These are phyloP conservation scores for Rhodotorula diobovata DNA, from an alignment of 768 basidiomycete species.

Conservation along the genomic window DNA sequence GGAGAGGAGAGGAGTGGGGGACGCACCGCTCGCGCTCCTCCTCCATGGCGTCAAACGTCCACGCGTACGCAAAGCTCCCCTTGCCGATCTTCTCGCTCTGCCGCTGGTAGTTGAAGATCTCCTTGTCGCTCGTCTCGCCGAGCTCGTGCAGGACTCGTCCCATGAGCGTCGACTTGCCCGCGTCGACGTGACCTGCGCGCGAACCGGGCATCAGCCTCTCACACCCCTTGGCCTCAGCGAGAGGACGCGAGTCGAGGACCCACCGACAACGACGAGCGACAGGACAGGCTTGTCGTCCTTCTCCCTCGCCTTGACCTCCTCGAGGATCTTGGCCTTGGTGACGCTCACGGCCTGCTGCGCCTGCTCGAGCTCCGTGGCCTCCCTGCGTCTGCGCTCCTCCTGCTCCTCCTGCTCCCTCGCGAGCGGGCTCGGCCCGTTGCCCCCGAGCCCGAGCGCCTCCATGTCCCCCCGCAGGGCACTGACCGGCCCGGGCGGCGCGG, in stretches of 20 bases:
- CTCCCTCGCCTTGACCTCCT: conserved; percentile 63
- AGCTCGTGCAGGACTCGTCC: conserved; percentile 88
- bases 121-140: conserved; percentile 80
- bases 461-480: conserved; percentile 21
- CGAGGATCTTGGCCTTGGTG: conserved; percentile 73
- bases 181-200: conserved; percentile 85
- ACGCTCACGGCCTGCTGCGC: conserved; percentile 61
- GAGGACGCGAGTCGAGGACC: conserved; percentile 14
- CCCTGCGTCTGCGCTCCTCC: conserved; percentile 50
- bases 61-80: conserved; percentile 94
- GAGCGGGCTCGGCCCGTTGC: conserved; percentile 62
- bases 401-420: conserved; percentile 58
- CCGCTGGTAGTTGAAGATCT: conserved; percentile 74
- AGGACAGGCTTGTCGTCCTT: conserved; percentile 60
- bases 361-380: conserved; percentile 53
- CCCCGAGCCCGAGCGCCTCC: conserved; percentile 24
- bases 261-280: conserved; percentile 89
- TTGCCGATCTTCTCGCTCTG: conserved; percentile 87
- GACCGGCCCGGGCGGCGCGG: not conserved
- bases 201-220: not conserved
- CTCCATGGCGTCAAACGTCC: conserved; percentile 86
- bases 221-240: too few relatives aligned
- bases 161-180: conserved; percentile 97
- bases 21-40: conserved; percentile 88
- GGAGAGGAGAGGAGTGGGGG: not conserved